Base-by-base conservation (phyloP, 2,329 filamentous ascomycete species). In the Scedosporium aurantiacum region DNA sequence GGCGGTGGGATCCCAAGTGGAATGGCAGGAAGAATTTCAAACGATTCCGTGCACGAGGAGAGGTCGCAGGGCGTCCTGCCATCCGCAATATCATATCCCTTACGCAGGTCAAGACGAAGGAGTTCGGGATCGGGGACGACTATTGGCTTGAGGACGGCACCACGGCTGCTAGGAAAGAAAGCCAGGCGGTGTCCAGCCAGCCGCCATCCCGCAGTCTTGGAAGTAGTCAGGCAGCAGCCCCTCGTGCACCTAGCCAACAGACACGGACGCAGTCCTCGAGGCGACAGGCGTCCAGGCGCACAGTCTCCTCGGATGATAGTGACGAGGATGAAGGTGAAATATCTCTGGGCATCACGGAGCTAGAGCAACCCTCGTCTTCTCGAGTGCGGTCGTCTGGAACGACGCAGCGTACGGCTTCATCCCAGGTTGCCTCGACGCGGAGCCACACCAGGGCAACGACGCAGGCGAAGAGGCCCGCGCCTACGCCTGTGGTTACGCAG, bases 1-100 rank as follows among this genome's bases (percentile, higher is more conserved):
- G 80, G 4, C 81, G 90, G 47, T 97, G 93, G 92, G 84, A 97
- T 66, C 85, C 90, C 0, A 81, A 80, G 45, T 99, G 94, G 94
- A 96, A 97, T 70, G 94, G 93, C 0, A 82, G 93, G 52, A 93
- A 91, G 73, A 97, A 99, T 70, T 99, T 96, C 76, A 99, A 99
- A 72, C 89, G 85, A 67, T 99, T 99, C 69, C 79, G 81, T 23
- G 79, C 78, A 61, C 79, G 83, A 60, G 86, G 83, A 25, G 81
- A 81, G 21, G 65, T 66, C 5, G 64, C 68, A 1, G 75, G 79
- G 5, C 71, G 79, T 16, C 71, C 74, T 2, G 71, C 74, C 1
- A 72, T 75, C 28, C 76, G 75, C 61, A 75, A 89, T 40, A 88
- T 95, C 45, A 83, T 96, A 3, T 75, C 80, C 0, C 75, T 96